phyloP scores from a whole-genome alignment of 2,329 filamentous ascomycete species.

The Xylariaceae sp. region DNA sequence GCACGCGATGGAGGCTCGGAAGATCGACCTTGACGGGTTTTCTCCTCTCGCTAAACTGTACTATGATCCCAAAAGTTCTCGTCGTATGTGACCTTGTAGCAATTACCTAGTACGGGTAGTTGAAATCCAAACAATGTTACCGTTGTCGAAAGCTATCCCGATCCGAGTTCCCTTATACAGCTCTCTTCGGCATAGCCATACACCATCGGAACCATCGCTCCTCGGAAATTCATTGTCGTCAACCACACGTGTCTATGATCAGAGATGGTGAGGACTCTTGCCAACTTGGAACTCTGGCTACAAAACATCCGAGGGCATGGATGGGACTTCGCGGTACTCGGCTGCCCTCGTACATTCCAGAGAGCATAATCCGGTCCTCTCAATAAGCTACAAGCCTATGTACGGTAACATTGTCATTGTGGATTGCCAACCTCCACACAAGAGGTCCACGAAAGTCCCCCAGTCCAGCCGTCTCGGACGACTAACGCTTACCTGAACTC shows the following conservation, averaged over 20 bases:
- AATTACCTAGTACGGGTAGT: conserved; percentile 12
- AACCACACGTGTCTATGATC: too few relatives aligned
- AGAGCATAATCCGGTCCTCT: neutral
- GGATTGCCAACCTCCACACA: conserved; percentile 26
- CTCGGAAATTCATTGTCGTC: conserved; percentile 13
- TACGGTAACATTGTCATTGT: conserved; percentile 28
- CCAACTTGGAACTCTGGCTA: too few relatives aligned
- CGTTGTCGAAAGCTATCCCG: too few relatives aligned
- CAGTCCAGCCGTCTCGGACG: conserved; percentile 27
- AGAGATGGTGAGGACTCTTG: too few relatives aligned
- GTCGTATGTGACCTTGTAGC: conserved; percentile 14
- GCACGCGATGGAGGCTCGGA: conserved; percentile 10
- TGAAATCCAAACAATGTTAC: conserved; percentile 1
- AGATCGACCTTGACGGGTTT: conserved; percentile 16
- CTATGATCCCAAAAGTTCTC: neutral
- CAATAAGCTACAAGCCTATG: conserved; percentile 23
- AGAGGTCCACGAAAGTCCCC: conserved; percentile 21
- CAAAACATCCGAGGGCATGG: conserved; percentile 7
- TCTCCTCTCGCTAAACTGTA: conserved; percentile 10
- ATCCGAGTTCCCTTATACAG: too few relatives aligned
- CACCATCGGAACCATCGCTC: conserved; percentile 6
- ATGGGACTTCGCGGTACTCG: conserved; percentile 16
- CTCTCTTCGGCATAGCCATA: neutral
- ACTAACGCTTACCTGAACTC: conserved; percentile 27
- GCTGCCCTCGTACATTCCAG: conserved; percentile 21